phyloP scores from a whole-genome alignment of 164 flowering plant species.

The Santalum album region DNA sequence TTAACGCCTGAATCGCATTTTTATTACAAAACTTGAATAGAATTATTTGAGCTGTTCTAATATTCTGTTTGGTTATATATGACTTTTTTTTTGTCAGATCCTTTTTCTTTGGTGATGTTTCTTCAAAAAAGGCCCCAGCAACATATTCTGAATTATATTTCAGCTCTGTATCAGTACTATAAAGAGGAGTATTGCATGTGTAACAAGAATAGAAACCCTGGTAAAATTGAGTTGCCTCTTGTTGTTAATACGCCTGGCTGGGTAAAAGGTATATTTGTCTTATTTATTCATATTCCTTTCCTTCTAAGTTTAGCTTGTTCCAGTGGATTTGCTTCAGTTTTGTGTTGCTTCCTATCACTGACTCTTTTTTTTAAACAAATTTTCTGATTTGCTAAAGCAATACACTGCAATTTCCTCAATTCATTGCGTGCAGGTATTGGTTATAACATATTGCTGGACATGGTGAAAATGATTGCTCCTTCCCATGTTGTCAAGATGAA shows the following conservation, averaged over 20 bases:
- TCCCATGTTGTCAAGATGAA: constrained; percentile 84
- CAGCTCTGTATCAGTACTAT: constrained; percentile 59
- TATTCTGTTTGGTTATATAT: background rate
- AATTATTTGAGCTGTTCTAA: background rate
- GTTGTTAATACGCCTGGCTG: constrained; percentile 91
- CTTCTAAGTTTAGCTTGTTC: background rate
- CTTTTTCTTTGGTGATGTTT: constrained; percentile 78
- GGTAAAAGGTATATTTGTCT: constrained; percentile 65
- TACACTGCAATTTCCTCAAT: too few species aligned
- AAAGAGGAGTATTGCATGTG: constrained; percentile 21
- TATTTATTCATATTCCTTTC: background rate
- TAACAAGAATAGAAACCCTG: constrained; percentile 20
- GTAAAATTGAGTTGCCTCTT: constrained; percentile 50
- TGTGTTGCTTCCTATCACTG: background rate
- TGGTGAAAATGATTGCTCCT: constrained; percentile 61
- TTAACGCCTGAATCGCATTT: background rate
- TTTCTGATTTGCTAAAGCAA: background rate
- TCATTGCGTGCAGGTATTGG: constrained; percentile 57
- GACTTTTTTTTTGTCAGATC: constrained; percentile 37
- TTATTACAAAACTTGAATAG: background rate
- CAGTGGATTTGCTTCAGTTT: background rate
- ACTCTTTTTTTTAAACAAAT: background rate
- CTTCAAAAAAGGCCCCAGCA: constrained; percentile 78
- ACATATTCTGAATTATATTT: constrained; percentile 44
- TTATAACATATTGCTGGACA: constrained; percentile 64